Conservation (phyloP, 345 rosid species). For the Eucalyptus cloeziana region DNA sequence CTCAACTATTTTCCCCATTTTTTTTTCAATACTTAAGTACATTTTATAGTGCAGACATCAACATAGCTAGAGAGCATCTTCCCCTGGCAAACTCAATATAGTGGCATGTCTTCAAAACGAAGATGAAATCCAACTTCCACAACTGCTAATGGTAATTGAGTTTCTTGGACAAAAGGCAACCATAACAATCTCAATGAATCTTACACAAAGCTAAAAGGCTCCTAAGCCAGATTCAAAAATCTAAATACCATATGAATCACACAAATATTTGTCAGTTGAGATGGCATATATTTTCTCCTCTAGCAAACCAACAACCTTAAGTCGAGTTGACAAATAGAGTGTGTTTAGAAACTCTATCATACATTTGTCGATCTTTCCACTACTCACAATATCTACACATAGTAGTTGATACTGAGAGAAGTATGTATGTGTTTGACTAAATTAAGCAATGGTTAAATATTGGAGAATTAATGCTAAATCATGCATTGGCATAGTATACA, state of each 20-base stretch:
- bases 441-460: background rate
- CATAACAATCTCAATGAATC: background rate
- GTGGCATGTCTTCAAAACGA: background rate
- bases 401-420: background rate
- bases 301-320: background rate
- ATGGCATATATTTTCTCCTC: background rate
- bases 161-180: background rate
- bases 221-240: background rate
- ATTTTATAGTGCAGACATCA: background rate
- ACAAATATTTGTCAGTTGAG: background rate
- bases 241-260: background rate
- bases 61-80: background rate
- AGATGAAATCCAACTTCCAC: background rate
- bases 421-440: background rate
- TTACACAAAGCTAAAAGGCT: background rate
- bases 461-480: background rate
- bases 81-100: background rate
- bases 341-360: background rate
- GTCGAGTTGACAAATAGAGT: background rate
- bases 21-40: background rate
- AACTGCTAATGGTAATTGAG: background rate
- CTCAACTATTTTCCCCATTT: background rate
- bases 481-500: background rate
- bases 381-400: too few relatives aligned
- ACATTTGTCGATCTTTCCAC: background rate